phyloP scores from a whole-genome alignment of 805 yeast genomes.

The Ogataea trehaloabstinens region DNA sequence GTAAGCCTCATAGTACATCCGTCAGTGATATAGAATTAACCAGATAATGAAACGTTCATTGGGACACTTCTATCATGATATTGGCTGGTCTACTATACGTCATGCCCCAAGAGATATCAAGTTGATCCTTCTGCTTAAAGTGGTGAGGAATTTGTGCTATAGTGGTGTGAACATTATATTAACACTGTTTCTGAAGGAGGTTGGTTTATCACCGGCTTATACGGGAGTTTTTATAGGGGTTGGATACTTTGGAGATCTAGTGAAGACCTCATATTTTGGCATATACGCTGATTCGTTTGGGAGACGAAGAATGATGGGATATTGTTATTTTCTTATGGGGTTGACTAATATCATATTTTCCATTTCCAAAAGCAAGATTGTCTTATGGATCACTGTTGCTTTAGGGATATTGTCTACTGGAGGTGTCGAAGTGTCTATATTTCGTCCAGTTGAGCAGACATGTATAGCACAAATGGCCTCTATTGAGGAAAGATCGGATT shows the following conservation, averaged over 20 bases:
- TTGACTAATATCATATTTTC: conserved; percentile 43
- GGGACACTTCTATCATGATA: conserved; percentile 24
- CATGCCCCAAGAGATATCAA: conserved; percentile 34
- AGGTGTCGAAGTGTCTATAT: conserved; percentile 62
- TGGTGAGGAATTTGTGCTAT: conserved; percentile 36
- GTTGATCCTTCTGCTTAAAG: conserved; percentile 32
- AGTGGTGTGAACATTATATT: conserved; percentile 40
- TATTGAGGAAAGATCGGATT: conserved; percentile 44
- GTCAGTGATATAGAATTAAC: no score
- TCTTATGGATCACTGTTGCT: conserved; percentile 39
- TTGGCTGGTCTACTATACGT: conserved; percentile 35
- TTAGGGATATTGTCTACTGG: conserved; percentile 55
- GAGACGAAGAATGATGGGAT: conserved; percentile 37
- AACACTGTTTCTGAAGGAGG: conserved; percentile 42
- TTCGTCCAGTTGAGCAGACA: conserved; percentile 55
- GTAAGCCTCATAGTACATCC: no score
- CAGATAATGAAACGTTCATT: not conserved
- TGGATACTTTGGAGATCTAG: conserved; percentile 50
- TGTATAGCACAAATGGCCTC: conserved; percentile 46
- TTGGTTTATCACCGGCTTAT: conserved; percentile 39
- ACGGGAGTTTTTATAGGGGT: conserved; percentile 51
- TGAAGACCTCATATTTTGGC: conserved; percentile 45
- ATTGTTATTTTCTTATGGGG: conserved; percentile 41
- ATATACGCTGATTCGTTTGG: conserved; percentile 48
- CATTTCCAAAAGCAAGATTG: conserved; percentile 29